phyloP scores from a whole-genome alignment of 108 stramenopile species.

The Ochromonas danica region DNA sequence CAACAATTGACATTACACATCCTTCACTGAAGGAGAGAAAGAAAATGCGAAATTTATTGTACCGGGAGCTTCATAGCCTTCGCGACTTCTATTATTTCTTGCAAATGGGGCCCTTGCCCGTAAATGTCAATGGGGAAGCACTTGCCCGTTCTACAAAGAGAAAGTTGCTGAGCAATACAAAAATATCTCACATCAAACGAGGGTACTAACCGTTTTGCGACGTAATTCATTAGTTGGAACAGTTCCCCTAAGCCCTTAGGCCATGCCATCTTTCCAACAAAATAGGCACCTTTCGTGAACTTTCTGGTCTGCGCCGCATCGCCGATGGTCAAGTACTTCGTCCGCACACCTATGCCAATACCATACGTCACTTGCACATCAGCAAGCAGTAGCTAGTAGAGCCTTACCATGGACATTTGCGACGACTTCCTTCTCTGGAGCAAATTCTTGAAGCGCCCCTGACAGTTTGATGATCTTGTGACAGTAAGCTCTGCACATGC shows the following conservation, averaged over 20 bases:
- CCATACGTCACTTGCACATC: neutral
- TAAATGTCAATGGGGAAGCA: constrained; percentile 50
- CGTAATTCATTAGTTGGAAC: constrained; percentile 61
- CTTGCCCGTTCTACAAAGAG: constrained; percentile 39
- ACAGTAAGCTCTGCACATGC: constrained; percentile 83
- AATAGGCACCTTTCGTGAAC: constrained; percentile 65
- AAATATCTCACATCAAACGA: too few species aligned
- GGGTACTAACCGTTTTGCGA: constrained; percentile 8
- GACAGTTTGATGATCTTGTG: constrained; percentile 78
- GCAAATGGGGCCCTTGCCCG: constrained; percentile 53
- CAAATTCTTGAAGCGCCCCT: constrained; percentile 69
- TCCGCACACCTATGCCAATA: constrained; percentile 55
- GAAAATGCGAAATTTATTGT: neutral
- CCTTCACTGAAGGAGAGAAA: neutral
- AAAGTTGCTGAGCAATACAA: too few species aligned
- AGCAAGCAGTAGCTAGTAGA: neutral
- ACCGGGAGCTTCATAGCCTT: neutral
- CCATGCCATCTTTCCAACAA: constrained; percentile 91
- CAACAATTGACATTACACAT: constrained; percentile 28
- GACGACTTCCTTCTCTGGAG: constrained; percentile 78
- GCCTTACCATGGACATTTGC: constrained; percentile 82
- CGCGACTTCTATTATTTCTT: constrained; percentile 41
- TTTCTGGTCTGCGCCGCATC: neutral
- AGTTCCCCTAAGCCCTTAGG: constrained; percentile 85
- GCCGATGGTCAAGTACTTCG: constrained; percentile 69